Evolutionary conservation across 257 asterid species (phyloP).

Genomic region (Nicotiana noctiflora): DNA sequence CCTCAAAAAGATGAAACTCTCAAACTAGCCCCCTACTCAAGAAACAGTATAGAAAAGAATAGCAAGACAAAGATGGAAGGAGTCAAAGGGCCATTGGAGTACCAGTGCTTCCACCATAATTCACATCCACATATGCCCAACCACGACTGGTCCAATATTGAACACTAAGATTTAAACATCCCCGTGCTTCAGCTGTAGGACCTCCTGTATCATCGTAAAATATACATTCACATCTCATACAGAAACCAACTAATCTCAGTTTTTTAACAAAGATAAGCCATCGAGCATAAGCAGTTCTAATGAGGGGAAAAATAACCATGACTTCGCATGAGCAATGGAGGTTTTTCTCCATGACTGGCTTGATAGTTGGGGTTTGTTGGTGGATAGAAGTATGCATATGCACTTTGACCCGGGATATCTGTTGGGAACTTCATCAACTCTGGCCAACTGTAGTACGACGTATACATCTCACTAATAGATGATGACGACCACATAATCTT

Average conservation of each 20-base stretch:
- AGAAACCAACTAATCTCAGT: background rate
- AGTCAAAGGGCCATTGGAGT: conserved; percentile 7
- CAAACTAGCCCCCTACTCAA: background rate
- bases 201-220: conserved; percentile 51
- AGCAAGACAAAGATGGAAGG: background rate
- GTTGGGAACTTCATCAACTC: conserved; percentile 87
- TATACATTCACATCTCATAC: background rate
- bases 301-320: conserved; percentile 48
- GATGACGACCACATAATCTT: conserved; percentile 71
- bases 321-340: conserved; percentile 86
- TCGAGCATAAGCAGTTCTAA: background rate
- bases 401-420: conserved; percentile 72
- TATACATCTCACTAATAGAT: conserved; percentile 33
- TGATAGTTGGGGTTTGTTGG: conserved; percentile 77
- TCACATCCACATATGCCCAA: conserved; percentile 97
- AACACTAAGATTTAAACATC: conserved; percentile 62
- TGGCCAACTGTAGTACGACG: conserved; percentile 59
- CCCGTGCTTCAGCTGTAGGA: conserved; percentile 92
- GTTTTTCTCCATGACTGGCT: conserved; percentile 64
- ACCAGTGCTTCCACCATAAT: conserved; percentile 99
- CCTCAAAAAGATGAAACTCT: background rate
- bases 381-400: conserved; percentile 90
- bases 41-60: background rate
- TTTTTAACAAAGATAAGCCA: background rate
- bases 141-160: conserved; percentile 99